A percentile compares a stretch with the other conserved stretches of the same genome.
These are phyloP conservation scores for Hypomontagnella submonticulosa DNA, from an alignment of 495 filamentous ascomycete species.

Conservation along the genomic window DNA sequence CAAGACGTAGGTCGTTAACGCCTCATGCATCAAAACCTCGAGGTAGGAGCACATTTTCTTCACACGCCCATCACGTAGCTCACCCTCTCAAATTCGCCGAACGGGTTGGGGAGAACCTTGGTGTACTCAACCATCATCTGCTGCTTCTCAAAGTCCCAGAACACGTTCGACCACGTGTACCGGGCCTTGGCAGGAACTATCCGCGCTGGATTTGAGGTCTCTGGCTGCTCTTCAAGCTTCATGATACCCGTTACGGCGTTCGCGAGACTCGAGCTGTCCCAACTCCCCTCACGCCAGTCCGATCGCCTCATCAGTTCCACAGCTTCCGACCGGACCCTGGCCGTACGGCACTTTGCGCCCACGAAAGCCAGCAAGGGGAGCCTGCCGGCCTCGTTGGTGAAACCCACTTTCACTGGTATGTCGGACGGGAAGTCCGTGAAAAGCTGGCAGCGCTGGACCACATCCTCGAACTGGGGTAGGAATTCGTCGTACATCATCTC, in stretches of 20 bases:
- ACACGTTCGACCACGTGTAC: constrained; percentile 42
- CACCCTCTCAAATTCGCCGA: constrained; percentile 57
- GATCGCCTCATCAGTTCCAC: constrained; percentile 26
- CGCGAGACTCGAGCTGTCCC: constrained; percentile 37
- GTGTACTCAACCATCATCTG: constrained; percentile 41
- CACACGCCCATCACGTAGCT: constrained; percentile 51
- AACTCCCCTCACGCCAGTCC: constrained; percentile 39
- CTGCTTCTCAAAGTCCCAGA: constrained; percentile 43
- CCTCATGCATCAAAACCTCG: no score
- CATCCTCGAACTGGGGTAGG: constrained; percentile 38
- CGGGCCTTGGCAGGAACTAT: constrained; percentile 18
- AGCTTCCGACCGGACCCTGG: constrained; percentile 20
- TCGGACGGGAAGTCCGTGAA: constrained; percentile 20
- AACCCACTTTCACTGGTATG: constrained; percentile 16
- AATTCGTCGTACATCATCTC: constrained; percentile 45
- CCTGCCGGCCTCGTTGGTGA: constrained; percentile 35
- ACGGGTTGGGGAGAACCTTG: constrained; percentile 29
- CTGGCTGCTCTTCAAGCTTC: constrained; percentile 38
- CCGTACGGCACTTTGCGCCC: constrained; percentile 37
- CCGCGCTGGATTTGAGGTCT: neutral
- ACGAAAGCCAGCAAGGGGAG: constrained; percentile 36
- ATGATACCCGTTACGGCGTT: constrained; percentile 32
- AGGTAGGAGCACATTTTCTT: neutral
- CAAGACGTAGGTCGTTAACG: no score
- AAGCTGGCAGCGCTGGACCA: constrained; percentile 32